These are phyloP conservation scores for Penicillium sp. DNA, from an alignment of 2,329 filamentous ascomycete species.

Conservation along the genomic window DNA sequence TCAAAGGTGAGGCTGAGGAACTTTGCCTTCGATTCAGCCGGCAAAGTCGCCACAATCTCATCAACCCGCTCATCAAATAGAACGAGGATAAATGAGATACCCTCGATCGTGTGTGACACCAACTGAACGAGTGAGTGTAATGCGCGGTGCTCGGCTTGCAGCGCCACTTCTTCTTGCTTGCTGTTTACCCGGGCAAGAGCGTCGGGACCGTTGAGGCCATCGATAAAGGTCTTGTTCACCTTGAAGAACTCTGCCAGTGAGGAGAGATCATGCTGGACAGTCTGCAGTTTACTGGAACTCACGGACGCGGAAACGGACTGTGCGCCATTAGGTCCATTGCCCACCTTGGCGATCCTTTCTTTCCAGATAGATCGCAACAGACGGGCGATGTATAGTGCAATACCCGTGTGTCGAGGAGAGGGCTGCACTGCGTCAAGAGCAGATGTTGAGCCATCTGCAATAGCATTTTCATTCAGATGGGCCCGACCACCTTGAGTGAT, in stretches of 20 bases:
- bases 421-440: constrained; percentile 80
- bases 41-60: constrained; percentile 78
- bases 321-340: constrained; percentile 57
- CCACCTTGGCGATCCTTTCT: constrained; percentile 65
- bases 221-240: constrained; percentile 86
- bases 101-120: constrained; percentile 88
- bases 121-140: constrained; percentile 82
- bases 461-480: constrained; percentile 74
- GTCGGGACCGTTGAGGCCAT: constrained; percentile 87
- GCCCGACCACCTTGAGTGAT: constrained; percentile 91
- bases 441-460: constrained; percentile 59
- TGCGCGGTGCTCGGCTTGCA: constrained; percentile 92
- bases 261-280: constrained; percentile 77
- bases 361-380: constrained; percentile 90
- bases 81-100: constrained; percentile 92
- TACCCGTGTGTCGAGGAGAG: constrained; percentile 84
- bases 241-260: constrained; percentile 78
- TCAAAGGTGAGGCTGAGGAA: constrained; percentile 82
- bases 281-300: constrained; percentile 64
- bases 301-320: constrained; percentile 68
- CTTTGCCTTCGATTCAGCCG: constrained; percentile 66
- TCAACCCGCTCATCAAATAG: constrained; percentile 90
- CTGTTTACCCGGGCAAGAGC: constrained; percentile 74
- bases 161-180: constrained; percentile 84
- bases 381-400: constrained; percentile 82